Evolutionary conservation across 129 eudicot genomes (phyloP), one percentile per base, ranked within the genome.

Genomic region (Flaveria trinervia): DNA sequence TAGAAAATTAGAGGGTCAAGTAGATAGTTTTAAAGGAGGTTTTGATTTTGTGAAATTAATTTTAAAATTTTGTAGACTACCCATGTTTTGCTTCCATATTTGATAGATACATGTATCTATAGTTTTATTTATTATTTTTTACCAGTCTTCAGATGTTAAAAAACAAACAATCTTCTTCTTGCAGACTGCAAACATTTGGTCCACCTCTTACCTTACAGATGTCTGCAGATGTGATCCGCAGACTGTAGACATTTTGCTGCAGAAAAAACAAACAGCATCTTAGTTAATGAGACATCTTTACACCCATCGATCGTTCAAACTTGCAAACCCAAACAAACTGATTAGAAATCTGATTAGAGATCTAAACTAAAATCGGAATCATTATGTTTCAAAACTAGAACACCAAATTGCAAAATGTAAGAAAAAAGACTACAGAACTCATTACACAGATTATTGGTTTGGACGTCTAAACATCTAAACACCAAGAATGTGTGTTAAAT

Each of bases 1-100:
- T 60, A 60, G n/a, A 33, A 33, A 7, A 33, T 4, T 7, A 33
- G 39, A 33, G 39, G 74, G 83, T 72, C 67, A 81, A 67, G 89
- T 81, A 78, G 78, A 70, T 85, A 45, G 68, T 62, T 62, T 62
- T 62, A 22, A 28, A 28, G 18, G 68, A 28, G 93, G 93, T 85
- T 76, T 79, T 74, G 88, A 83, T 83, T 74, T 80, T 64, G 60
- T 6, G 44, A 43, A 76, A 65, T 36, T 23, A 22, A 67, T 45
- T 79, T 70, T 73, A 30, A 22, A 23, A 51, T 54, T 22, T 50
- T 22, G 68, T 75, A 67, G 48, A 30, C 75, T 78, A 89, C 89
- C 89, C 96, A 83, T 80, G 96, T 86, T 55, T 75, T 62, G 44
- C 12, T 4, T 26, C 0, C 11, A 62, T 28, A 14, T 30, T 45